These are phyloP conservation scores for Ceratonia siliqua DNA, from an alignment of 306 rosid species.

Conservation along the genomic window DNA sequence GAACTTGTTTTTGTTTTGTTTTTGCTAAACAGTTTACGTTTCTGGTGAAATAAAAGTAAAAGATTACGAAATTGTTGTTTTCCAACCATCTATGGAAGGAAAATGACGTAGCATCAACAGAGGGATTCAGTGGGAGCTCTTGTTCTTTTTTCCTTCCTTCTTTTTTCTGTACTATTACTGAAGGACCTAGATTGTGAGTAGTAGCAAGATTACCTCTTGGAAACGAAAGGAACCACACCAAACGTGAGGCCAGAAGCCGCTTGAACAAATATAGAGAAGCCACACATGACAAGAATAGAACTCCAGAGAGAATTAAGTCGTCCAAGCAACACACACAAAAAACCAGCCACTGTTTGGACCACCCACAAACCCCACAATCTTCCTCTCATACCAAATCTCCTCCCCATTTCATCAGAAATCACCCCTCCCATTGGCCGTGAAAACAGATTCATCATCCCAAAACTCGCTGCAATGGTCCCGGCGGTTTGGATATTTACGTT, in stretches of 20 bases:
- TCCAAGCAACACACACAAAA: conserved; percentile 52
- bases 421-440: conserved; percentile 61
- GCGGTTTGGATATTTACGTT: conserved; percentile 46
- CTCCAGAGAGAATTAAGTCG: conserved; percentile 50
- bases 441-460: conserved; percentile 57
- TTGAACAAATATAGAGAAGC: conserved; percentile 51
- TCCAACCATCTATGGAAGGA: background rate
- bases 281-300: conserved; percentile 53
- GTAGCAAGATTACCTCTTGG: conserved; percentile 44
- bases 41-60: too few relatives aligned
- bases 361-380: conserved; percentile 61
- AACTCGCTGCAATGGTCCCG: conserved; percentile 58
- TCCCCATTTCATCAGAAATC: conserved; percentile 52
- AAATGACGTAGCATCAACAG: background rate
- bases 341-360: conserved; percentile 50
- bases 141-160: too few relatives aligned
- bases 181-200: background rate
- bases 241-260: conserved; percentile 60
- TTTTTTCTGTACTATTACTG: background rate
- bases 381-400: conserved; percentile 59
- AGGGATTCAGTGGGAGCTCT: background rate
- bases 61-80: background rate
- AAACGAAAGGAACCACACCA: conserved; percentile 64
- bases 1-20: background rate
- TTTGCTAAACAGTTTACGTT: background rate